phyloP scores from a whole-genome alignment of 2,329 filamentous ascomycete genomes.

The Monosporascus cannonballus region DNA sequence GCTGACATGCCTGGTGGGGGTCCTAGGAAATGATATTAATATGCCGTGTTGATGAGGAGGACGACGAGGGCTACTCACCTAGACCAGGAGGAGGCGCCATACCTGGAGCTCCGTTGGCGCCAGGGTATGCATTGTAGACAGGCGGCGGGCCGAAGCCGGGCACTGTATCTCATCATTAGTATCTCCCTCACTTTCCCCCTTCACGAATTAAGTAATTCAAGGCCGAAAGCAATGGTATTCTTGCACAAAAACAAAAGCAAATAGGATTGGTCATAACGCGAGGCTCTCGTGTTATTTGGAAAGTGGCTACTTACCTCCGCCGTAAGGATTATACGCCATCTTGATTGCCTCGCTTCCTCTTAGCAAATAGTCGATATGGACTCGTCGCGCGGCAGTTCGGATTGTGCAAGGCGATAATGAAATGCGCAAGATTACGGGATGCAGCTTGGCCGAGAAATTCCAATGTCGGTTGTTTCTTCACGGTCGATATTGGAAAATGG shows the following conservation, averaged over 20 bases:
- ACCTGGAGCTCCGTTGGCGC: conserved; percentile 52
- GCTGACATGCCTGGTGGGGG: conserved; percentile 76
- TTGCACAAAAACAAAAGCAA: no score
- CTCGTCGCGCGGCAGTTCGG: not conserved
- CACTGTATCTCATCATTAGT: conserved; percentile 26
- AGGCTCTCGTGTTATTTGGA: no score
- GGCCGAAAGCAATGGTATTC: no score
- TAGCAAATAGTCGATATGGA: not conserved
- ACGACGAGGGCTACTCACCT: conserved; percentile 48
- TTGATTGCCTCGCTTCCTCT: conserved; percentile 8
- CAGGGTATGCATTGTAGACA: conserved; percentile 65
- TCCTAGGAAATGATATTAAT: conserved; percentile 38
- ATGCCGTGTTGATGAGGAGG: conserved; percentile 7
- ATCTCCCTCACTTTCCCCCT: not conserved
- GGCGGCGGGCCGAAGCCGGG: conserved; percentile 69
- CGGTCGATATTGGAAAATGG: not conserved
- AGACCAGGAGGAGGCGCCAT: conserved; percentile 77
- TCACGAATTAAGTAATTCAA: not conserved
- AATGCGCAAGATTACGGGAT: no score
- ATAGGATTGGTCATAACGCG: no score
- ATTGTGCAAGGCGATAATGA: no score
- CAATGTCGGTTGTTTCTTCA: not conserved
- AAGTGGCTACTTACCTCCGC: conserved; percentile 27
- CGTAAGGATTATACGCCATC: conserved; percentile 58
- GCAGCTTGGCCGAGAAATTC: no score